phyloP scores from a whole-genome alignment of 2,329 filamentous ascomycete genomes.

The Phialophora tarda region DNA sequence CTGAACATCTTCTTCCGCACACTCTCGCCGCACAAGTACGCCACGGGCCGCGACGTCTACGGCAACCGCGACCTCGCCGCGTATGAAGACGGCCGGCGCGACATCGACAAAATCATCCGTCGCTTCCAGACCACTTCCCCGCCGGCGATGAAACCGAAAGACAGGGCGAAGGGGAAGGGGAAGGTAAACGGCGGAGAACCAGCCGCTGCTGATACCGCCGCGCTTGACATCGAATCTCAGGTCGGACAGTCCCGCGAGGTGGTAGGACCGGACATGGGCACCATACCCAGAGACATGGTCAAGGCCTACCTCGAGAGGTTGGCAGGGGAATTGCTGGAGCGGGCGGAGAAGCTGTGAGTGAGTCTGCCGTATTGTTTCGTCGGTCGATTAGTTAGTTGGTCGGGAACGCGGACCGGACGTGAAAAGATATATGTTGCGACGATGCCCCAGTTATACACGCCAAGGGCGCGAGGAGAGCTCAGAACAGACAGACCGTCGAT shows the following conservation, averaged over 20 bases:
- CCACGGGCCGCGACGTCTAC: constrained; percentile 80
- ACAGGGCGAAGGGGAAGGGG: neutral
- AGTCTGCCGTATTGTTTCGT: neutral
- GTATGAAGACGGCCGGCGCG: constrained; percentile 79
- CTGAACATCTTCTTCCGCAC: constrained; percentile 91
- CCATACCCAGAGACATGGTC: constrained; percentile 67
- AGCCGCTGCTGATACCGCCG: neutral
- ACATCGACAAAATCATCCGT: constrained; percentile 67
- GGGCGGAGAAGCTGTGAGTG: constrained; percentile 36
- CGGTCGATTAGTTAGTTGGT: no score
- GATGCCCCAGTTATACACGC: no score
- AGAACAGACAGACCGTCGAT: no score
- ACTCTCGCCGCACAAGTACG: constrained; percentile 67
- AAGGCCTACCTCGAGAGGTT: constrained; percentile 77
- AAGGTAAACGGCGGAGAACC: neutral
- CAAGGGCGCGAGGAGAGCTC: no score
- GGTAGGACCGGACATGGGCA: neutral
- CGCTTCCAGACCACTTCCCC: constrained; percentile 25
- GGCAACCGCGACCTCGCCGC: constrained; percentile 83
- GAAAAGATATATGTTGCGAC: no score
- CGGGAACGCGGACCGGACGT: no score
- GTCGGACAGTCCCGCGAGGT: neutral
- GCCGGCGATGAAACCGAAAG: neutral
- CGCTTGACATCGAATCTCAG: neutral
- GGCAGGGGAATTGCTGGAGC: constrained; percentile 67